These are phyloP conservation scores for Rosa hybrid DNA, from an alignment of 331 rosid genomes.

Conservation along the genomic window DNA sequence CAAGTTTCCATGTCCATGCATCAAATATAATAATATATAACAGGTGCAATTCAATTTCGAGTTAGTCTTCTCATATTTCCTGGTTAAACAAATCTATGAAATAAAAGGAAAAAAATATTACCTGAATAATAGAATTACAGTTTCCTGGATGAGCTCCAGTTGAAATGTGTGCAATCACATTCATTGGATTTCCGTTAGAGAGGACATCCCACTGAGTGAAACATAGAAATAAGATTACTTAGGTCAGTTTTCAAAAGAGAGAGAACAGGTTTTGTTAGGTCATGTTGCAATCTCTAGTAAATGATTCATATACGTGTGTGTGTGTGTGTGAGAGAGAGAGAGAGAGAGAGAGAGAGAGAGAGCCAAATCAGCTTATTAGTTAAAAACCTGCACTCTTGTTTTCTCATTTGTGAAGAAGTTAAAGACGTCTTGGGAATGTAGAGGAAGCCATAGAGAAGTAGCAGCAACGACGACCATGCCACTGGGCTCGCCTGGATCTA, in stretches of 20 bases:
- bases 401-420: slow-evolving; percentile 46
- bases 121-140: slow-evolving; percentile 50
- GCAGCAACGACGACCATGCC: slow-evolving; percentile 43
- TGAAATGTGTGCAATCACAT: slow-evolving; percentile 49
- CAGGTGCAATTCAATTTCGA: background rate
- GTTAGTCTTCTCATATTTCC: background rate
- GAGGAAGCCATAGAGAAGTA: slow-evolving; percentile 57
- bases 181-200: slow-evolving; percentile 29
- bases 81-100: background rate
- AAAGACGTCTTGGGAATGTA: slow-evolving; percentile 33
- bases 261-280: background rate
- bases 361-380: background rate
- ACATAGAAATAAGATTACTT: background rate
- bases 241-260: background rate
- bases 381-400: slow-evolving; percentile 49
- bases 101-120: slow-evolving; percentile 10
- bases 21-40: background rate
- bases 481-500: slow-evolving; percentile 33
- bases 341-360: too few relatives aligned
- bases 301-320: background rate
- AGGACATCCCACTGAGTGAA: slow-evolving; percentile 66
- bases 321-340: background rate
- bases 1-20: background rate
- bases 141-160: slow-evolving; percentile 52
- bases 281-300: too few relatives aligned